These are phyloP conservation scores for Sanghuangporus baumii DNA, from an alignment of 1,284 basidiomycete genomes.

Conservation along the genomic window DNA sequence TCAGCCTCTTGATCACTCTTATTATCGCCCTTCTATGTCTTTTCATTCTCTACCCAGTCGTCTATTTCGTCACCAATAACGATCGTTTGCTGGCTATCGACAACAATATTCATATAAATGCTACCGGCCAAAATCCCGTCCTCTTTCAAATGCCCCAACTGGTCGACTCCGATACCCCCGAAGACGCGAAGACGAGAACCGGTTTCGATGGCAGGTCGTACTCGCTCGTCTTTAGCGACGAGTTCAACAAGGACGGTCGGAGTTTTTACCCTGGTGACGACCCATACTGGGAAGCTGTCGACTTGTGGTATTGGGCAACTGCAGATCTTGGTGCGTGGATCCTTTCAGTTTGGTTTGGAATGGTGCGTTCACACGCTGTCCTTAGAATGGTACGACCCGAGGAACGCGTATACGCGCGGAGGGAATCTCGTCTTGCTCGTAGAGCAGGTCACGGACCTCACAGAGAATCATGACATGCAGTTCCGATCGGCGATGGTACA, in stretches of 20 bases:
- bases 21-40: slow-evolving; percentile 43
- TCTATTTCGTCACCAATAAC: slow-evolving; percentile 45
- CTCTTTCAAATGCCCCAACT: slow-evolving; percentile 52
- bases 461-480: slow-evolving; percentile 53
- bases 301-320: slow-evolving; percentile 67
- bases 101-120: slow-evolving; percentile 63
- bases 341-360: not conserved
- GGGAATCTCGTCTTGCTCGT: slow-evolving; percentile 74
- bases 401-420: slow-evolving; percentile 65
- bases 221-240: slow-evolving; percentile 73
- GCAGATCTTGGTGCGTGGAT: slow-evolving; percentile 32
- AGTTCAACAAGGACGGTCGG: slow-evolving; percentile 72
- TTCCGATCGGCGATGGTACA: slow-evolving; percentile 68
- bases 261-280: slow-evolving; percentile 68
- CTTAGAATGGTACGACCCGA: slow-evolving; percentile 74
- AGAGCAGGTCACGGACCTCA: slow-evolving; percentile 36
- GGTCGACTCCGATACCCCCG: slow-evolving; percentile 67
- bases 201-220: slow-evolving; percentile 58
- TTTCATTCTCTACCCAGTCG: slow-evolving; percentile 77
- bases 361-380: not conserved
- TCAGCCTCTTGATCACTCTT: slow-evolving; percentile 43
- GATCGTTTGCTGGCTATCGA: slow-evolving; percentile 48
- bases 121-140: slow-evolving; percentile 47
- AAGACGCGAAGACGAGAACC: slow-evolving; percentile 45
- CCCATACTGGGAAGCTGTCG: slow-evolving; percentile 68